A percentile compares a stretch with the other conserved stretches of the same genome.
Conservation (phyloP, 345 rosid genomes). For the Linum trigynum region DNA sequence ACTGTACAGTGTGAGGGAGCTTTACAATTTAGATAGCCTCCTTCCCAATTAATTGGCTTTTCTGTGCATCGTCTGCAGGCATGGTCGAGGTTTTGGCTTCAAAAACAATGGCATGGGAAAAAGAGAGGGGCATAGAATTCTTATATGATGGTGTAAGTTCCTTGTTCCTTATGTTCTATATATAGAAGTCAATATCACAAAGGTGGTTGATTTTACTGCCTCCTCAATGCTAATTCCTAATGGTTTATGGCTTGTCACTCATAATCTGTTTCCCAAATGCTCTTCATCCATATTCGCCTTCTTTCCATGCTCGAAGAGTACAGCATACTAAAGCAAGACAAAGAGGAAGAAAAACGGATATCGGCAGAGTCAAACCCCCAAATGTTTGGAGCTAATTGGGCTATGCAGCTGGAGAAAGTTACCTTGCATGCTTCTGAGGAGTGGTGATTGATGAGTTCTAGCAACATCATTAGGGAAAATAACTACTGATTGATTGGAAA, state of each 20-base stretch:
- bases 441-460: constrained; percentile 15
- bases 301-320: constrained; percentile 92
- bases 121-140: constrained; percentile 68
- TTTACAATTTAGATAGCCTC: background rate
- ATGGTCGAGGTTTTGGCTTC: constrained; percentile 85
- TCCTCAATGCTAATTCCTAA: background rate
- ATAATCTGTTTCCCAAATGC: constrained; percentile 12
- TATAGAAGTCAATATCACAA: background rate
- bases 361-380: constrained; percentile 58
- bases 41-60: background rate
- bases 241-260: constrained; percentile 1
- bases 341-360: constrained; percentile 73
- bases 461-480: constrained; percentile 10
- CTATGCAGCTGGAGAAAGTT: constrained; percentile 58
- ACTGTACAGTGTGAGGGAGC: no score
- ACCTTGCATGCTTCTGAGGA: constrained; percentile 35
- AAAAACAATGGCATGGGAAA: constrained; percentile 82
- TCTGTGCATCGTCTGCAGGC: constrained; percentile 30
- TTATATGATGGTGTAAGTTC: constrained; percentile 83
- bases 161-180: background rate
- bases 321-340: constrained; percentile 65
- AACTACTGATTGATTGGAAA: constrained; percentile 8
- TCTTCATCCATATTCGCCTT: constrained; percentile 56
- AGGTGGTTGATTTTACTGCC: constrained; percentile 1
- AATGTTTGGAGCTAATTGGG: constrained; percentile 66